Base-by-base conservation (phyloP, 1,139 yeast species). In the Wickerhamomyces sp. region DNA sequence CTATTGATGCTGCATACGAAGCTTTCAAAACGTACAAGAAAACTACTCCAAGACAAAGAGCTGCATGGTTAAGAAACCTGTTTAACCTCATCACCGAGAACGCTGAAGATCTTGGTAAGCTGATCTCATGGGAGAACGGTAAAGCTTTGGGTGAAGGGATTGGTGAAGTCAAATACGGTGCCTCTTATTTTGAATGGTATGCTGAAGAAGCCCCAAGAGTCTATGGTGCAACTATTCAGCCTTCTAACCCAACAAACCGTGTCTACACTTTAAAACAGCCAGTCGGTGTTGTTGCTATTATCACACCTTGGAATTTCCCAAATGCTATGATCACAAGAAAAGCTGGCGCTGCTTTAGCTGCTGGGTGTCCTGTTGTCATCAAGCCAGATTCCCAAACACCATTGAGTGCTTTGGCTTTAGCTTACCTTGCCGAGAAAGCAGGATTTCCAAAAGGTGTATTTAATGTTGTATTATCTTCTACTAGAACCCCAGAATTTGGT, bases 221-320 rank as follows among this genome's bases (percentile, higher is more conserved):
- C 35, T 76, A 81, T 50, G 96, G 95, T 19, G 79, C 78, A 47
- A 72, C 82, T 3, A 81, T 87, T 44, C 82, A 79, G 39, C 83
- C 95, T 3, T 64, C 76, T 19, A 72, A 68, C 52, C 63, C 78
- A 25, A 54, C 64, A 27, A 77, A 72, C 57, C 72, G 89, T 52
- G 82, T 84, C 33, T 63, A 78, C 47, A 76, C 95, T 1, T 54
- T 78, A 39, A 79, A 81, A 56, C 89, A 84, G 59, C 95, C 96
- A 14, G 74, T 90, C 39, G 97, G 97, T 17, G 95, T 87, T 2
- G 87, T 92, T 54, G 96, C 95, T 22, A 78, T 90, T 44, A 70
- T 90, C 52, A 87, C 96, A 5, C 97, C 97, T 16, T 90, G 97
- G 97, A 90, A 90, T 63, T 90, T 90, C 67, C 97, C 97, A 15